Conservation (phyloP, 2,329 filamentous ascomycete genomes). For the Clathrospora elynae region DNA sequence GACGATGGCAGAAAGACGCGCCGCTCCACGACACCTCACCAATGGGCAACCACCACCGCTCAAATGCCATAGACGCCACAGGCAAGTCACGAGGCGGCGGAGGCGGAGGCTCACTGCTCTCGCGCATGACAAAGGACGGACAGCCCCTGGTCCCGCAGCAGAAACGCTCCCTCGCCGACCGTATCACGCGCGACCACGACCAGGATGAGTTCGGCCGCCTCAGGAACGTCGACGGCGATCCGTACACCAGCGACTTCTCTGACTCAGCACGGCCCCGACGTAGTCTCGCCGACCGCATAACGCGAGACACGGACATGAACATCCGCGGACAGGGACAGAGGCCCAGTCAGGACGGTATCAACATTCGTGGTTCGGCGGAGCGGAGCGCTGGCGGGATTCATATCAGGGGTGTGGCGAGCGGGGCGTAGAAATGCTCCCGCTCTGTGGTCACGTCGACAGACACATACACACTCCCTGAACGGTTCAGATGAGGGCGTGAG, state of each 20-base stretch:
- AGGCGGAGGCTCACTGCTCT: constrained; percentile 32
- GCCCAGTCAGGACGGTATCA: constrained; percentile 35
- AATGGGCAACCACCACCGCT: constrained; percentile 52
- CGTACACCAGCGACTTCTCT: constrained; percentile 31
- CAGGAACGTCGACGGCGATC: constrained; percentile 39
- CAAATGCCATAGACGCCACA: constrained; percentile 50
- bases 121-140: constrained; percentile 45
- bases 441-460: too few species aligned
- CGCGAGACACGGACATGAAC: constrained; percentile 26
- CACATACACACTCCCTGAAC: too few species aligned
- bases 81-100: constrained; percentile 16
- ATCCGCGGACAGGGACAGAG: constrained; percentile 25
- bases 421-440: constrained; percentile 24
- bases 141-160: constrained; percentile 28
- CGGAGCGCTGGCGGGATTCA: constrained; percentile 29
- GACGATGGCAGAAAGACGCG: constrained; percentile 37
- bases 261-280: constrained; percentile 26
- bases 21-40: constrained; percentile 45
- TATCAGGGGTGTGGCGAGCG: constrained; percentile 43
- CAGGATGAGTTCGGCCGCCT: constrained; percentile 36
- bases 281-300: constrained; percentile 33
- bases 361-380: constrained; percentile 40
- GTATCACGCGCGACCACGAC: constrained; percentile 40
- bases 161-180: constrained; percentile 35
- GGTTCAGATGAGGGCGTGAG: too few species aligned